These are phyloP conservation scores for Monoraphidium neglectum DNA, from an alignment of 139 green algal genomes.

Conservation along the genomic window DNA sequence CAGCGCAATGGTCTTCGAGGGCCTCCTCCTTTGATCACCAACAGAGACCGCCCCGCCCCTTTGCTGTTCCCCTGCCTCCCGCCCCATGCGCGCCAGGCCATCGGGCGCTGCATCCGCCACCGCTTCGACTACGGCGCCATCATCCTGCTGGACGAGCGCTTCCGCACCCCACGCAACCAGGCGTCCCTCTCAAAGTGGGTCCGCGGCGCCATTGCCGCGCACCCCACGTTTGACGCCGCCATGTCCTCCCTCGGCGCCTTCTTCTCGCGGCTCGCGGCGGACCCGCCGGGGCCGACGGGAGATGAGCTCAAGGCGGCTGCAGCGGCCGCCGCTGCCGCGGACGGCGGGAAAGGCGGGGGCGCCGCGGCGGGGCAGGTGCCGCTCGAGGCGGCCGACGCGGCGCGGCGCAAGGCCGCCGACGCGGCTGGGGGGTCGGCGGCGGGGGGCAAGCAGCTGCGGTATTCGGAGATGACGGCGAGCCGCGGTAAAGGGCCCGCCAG, in stretches of 20 bases:
- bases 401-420: no score
- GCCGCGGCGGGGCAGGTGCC: not conserved
- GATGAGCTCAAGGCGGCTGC: not conserved
- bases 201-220: conserved; percentile 28
- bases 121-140: conserved; percentile 91
- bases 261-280: conserved; percentile 49
- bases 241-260: conserved; percentile 52
- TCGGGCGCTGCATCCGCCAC: conserved; percentile 95
- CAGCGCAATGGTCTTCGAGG: no score
- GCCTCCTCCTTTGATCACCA: no score
- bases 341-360: not conserved
- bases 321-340: not conserved
- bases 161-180: conserved; percentile 51
- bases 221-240: conserved; percentile 23
- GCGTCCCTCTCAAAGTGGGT: conserved; percentile 74
- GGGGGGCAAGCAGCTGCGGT: not conserved
- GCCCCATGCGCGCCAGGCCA: conserved; percentile 51
- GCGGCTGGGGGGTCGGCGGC: not conserved
- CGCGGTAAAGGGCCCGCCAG: no score
- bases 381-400: not conserved
- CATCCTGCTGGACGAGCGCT: conserved; percentile 92
- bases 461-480: no score
- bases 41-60: no score
- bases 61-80: no score
- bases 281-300: conserved; percentile 40